A percentile compares a stretch with the other conserved stretches of the same genome.
Evolutionary conservation across 2,329 filamentous ascomycete genomes (phyloP).

Genomic region (Ophiocordyceps robertsii): DNA sequence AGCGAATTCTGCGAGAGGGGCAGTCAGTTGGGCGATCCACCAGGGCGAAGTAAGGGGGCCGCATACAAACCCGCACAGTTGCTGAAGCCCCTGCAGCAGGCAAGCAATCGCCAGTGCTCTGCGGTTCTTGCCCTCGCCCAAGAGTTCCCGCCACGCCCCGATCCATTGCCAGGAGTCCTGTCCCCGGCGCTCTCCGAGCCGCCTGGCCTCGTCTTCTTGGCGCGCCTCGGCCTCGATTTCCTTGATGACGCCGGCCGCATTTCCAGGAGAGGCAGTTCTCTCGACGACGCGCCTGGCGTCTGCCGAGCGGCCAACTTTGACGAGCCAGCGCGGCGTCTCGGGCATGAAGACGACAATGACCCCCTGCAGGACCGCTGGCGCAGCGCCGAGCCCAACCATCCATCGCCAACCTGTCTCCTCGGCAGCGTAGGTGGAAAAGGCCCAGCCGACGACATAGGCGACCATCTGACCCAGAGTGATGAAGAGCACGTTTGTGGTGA

Average conservation of each 20-base stretch:
- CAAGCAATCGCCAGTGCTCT: conserved; percentile 76
- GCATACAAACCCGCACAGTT: conserved; percentile 70
- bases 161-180: conserved; percentile 21
- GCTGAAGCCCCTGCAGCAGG: conserved; percentile 74
- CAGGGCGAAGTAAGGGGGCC: no score
- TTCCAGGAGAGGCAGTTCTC: conserved; percentile 39
- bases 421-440: conserved; percentile 44
- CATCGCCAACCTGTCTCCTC: conserved; percentile 61
- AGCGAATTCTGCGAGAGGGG: conserved; percentile 52
- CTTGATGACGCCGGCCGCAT: conserved; percentile 47
- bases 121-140: conserved; percentile 48
- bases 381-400: conserved; percentile 77
- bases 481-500: conserved; percentile 71
- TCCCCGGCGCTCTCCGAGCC: conserved; percentile 16
- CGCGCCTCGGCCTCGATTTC: conserved; percentile 62
- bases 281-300: conserved; percentile 53
- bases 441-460: conserved; percentile 75
- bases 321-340: conserved; percentile 80
- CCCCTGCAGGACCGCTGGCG: conserved; percentile 62
- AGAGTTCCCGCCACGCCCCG: conserved; percentile 37
- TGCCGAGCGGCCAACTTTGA: conserved; percentile 48
- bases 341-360: conserved; percentile 59
- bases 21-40: background rate
- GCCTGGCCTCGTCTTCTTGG: conserved; percentile 47
- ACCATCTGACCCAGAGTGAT: conserved; percentile 82